Evolutionary conservation across 805 yeast genomes (phyloP), one percentile per base, ranked within the genome.

Genomic region (Torulaspora quercuum): DNA sequence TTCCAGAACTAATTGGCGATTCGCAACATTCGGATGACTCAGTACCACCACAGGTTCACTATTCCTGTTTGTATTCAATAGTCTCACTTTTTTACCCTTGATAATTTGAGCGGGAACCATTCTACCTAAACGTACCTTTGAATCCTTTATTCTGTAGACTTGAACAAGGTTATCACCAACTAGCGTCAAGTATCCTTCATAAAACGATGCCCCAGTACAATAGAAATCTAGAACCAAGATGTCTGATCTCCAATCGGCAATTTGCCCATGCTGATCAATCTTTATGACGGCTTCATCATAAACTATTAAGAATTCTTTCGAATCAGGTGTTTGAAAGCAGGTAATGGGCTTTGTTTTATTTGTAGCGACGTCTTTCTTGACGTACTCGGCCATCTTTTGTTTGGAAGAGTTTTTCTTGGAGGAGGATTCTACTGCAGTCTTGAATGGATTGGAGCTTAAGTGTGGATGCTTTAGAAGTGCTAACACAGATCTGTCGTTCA

Each of bases 271-370:
- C 31, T 73, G 70, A 53, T 81, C 78, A 40, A 80, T 71, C 40
- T 78, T 78, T 2, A 85, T 64, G 3, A 85, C 87, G 49, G 81
- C 78, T 35, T 78, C 78, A 38, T 74, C 82, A 63, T 83, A 86
- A 23, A 83, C 81, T 29, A 83, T 56, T 9, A 83, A 59, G 35
- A 79, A 73, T 34, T 75, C 75, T 9, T 67, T 61, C 35, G 73
- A 66, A 31, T 75, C 74, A 6, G 67, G 58, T n/a, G 82, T 64
- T 49, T 76, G 75, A 53, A 73, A 79, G 70, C 82, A 78, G 2
- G 81, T 78, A 48, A 81, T 59, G 1, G 90, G 85, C 34, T 61
- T 64, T 1, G 62, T 51, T 47, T 63, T 50, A 24, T 49, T 51
- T 9, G 57, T 51, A 2, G 50, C 44, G 7, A 73, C 67, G 25